phyloP scores from a whole-genome alignment of 2,329 filamentous ascomycete genomes.

The Trichoderma sp. region DNA sequence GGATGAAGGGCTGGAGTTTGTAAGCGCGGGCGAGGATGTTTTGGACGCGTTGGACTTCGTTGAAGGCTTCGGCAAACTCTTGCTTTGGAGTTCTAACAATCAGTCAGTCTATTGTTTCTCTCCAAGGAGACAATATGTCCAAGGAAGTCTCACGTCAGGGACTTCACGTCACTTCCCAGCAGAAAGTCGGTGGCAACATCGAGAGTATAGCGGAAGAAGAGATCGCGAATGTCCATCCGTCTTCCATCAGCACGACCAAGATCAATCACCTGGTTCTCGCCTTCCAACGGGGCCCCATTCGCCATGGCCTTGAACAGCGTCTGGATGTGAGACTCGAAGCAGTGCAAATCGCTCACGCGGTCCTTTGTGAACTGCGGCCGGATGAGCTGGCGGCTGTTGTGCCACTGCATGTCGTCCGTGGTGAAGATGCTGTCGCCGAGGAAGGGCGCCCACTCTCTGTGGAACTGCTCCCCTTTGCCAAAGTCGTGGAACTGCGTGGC shows the following conservation, averaged over 20 bases:
- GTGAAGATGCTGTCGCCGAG: slow-evolving; percentile 76
- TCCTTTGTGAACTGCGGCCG: slow-evolving; percentile 86
- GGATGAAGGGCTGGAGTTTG: slow-evolving; percentile 64
- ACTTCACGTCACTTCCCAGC: slow-evolving; percentile 73
- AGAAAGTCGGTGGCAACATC: slow-evolving; percentile 88
- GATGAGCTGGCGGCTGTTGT: slow-evolving; percentile 77
- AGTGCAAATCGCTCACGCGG: slow-evolving; percentile 77
- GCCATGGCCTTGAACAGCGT: slow-evolving; percentile 71
- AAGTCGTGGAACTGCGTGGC: slow-evolving; percentile 83
- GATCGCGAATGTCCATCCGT: slow-evolving; percentile 69
- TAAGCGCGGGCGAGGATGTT: slow-evolving; percentile 68
- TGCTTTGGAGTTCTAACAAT: slow-evolving; percentile 56
- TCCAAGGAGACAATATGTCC: background rate
- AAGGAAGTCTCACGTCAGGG: slow-evolving; percentile 50
- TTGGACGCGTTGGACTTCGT: slow-evolving; percentile 75
- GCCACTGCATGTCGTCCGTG: slow-evolving; percentile 80
- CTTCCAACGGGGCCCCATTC: slow-evolving; percentile 59
- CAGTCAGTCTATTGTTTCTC: background rate
- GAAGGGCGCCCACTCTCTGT: slow-evolving; percentile 74
- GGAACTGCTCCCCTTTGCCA: slow-evolving; percentile 78
- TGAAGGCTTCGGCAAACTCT: slow-evolving; percentile 80
- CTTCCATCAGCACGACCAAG: slow-evolving; percentile 63
- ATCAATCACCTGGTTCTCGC: slow-evolving; percentile 67
- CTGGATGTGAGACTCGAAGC: slow-evolving; percentile 79
- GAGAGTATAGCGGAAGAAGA: slow-evolving; percentile 84